Conservation (phyloP, 495 filamentous ascomycete species). For the Usnea hakonensis region DNA sequence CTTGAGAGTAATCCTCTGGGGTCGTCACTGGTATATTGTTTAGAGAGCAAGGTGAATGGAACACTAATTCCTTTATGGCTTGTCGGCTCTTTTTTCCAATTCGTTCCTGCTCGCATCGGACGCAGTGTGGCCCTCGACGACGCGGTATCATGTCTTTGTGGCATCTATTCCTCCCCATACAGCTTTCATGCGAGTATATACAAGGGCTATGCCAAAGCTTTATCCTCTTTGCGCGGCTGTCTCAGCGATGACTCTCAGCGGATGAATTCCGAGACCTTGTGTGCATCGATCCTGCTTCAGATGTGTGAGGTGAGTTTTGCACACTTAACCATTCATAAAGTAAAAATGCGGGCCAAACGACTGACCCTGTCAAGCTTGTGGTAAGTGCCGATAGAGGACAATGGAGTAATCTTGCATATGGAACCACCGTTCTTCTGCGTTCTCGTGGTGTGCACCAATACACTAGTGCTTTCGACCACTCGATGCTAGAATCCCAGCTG, state of each 20-base stretch:
- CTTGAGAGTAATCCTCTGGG: slow-evolving; percentile 4
- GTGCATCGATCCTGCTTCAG: slow-evolving; percentile 2
- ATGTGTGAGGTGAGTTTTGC: slow-evolving; percentile 3
- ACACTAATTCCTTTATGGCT: neutral
- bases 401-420: slow-evolving; percentile 1
- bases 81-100: slow-evolving; percentile 8
- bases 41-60: slow-evolving; percentile 5
- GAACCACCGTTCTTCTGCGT: neutral
- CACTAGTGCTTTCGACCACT: neutral
- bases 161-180: neutral
- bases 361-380: neutral
- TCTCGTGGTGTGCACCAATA: slow-evolving; percentile 5
- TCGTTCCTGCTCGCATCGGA: slow-evolving; percentile 5
- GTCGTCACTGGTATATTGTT: slow-evolving; percentile 4
- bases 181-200: neutral
- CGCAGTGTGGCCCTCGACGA: slow-evolving; percentile 1
- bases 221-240: slow-evolving; percentile 3
- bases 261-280: slow-evolving; percentile 3
- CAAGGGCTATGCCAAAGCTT: neutral
- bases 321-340: neutral
- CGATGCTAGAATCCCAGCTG: slow-evolving; percentile 4
- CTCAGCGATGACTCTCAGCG: neutral
- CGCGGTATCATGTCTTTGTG: slow-evolving; percentile 9
- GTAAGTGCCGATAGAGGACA: neutral
- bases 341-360: neutral